phyloP scores from a whole-genome alignment of 1,284 basidiomycete genomes.

The Leucoagaricus sp. region DNA sequence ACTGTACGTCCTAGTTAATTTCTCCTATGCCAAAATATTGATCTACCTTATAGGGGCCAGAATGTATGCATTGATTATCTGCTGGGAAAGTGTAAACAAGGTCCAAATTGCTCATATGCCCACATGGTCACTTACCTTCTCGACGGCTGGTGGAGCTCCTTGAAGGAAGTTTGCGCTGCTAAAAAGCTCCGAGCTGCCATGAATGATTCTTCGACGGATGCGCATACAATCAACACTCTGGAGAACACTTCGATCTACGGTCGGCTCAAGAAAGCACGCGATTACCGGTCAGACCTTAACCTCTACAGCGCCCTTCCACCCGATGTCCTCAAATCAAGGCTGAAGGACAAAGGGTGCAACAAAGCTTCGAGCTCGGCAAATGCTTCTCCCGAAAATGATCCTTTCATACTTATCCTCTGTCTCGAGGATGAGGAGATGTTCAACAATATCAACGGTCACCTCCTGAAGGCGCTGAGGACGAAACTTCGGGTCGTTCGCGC shows the following conservation, averaged over 20 bases:
- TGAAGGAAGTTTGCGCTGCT: constrained; percentile 9
- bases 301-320: not conserved
- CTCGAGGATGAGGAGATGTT: constrained; percentile 24
- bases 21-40: not conserved
- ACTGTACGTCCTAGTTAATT: constrained; percentile 37
- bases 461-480: constrained; percentile 23
- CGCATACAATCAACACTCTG: not conserved
- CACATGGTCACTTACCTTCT: constrained; percentile 34
- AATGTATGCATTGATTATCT: constrained; percentile 39
- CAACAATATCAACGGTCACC: constrained; percentile 20
- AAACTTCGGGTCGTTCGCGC: constrained; percentile 23
- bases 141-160: constrained; percentile 32
- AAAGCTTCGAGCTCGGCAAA: not conserved
- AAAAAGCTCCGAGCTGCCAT: constrained; percentile 9
- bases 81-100: constrained; percentile 32
- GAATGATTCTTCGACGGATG: not conserved
- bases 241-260: constrained; percentile 2
- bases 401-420: constrained; percentile 30
- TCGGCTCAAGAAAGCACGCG: not conserved
- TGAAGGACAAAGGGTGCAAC: not conserved
- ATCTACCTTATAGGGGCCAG: constrained; percentile 28
- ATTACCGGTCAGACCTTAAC: not conserved
- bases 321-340: constrained; percentile 2
- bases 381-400: constrained; percentile 8
- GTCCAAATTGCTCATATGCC: constrained; percentile 35